phyloP scores from a whole-genome alignment of 73 alveolate genomes.

The Paramecium pentaurelia region DNA sequence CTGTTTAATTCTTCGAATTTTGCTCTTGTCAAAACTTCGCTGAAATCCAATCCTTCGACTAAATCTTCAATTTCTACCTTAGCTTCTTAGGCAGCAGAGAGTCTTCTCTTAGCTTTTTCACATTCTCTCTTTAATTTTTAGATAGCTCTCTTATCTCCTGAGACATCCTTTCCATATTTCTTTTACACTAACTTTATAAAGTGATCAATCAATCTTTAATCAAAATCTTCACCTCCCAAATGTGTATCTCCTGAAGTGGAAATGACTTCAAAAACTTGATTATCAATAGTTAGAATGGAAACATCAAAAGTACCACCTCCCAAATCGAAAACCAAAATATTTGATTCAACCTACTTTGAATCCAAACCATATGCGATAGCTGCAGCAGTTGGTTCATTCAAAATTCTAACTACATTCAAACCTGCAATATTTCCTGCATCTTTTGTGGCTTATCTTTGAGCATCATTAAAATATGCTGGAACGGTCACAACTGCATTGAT shows the following conservation, averaged over 20 bases:
- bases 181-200: conserved; percentile 93
- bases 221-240: conserved; percentile 99
- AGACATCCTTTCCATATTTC: conserved; percentile 87
- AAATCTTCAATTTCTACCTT: conserved; percentile 92
- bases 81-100: conserved; percentile 91
- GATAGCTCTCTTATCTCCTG: conserved; percentile 88
- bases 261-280: conserved; percentile 97
- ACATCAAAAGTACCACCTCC: conserved; percentile 96
- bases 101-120: conserved; percentile 98
- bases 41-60: conserved; percentile 97
- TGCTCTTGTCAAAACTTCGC: conserved; percentile 96
- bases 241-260: conserved; percentile 99
- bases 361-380: conserved; percentile 92
- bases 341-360: conserved; percentile 68
- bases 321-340: conserved; percentile 86
- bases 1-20: conserved; percentile 95
- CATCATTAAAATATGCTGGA: conserved; percentile 93
- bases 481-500: conserved; percentile 82
- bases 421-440: conserved; percentile 93
- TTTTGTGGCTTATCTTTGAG: conserved; percentile 95
- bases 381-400: conserved; percentile 95
- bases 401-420: conserved; percentile 74
- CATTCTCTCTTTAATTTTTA: conserved; percentile 96
- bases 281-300: conserved; percentile 91
- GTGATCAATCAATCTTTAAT: conserved; percentile 96